Conservation (phyloP, 139 green algal species). For the Helicosporidium sp. region DNA sequence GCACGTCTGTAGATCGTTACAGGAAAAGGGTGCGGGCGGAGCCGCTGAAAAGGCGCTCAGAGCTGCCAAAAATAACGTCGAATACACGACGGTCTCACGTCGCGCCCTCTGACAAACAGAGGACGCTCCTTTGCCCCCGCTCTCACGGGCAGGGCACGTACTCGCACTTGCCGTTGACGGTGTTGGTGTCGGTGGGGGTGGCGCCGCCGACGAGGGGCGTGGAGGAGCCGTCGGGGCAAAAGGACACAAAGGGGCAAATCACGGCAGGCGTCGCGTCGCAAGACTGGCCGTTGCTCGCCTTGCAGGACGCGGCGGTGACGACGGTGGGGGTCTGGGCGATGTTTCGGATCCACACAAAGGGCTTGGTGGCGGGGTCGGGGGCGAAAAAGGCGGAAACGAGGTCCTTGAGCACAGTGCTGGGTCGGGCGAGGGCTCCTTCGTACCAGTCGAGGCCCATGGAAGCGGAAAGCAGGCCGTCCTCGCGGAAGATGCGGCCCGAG, state of each 20-base stretch:
- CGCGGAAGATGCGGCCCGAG: constrained; percentile 14
- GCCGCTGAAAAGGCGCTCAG: no score
- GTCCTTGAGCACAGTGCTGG: constrained; percentile 39
- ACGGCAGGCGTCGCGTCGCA: constrained; percentile 5
- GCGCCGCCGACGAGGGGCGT: not conserved
- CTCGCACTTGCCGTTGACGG: no score
- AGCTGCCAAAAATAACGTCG: no score
- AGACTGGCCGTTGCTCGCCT: not conserved
- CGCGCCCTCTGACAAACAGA: no score
- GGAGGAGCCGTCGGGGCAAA: constrained; percentile 6
- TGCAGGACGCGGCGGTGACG: constrained; percentile 6
- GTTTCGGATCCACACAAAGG: constrained; percentile 23
- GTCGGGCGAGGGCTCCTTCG: constrained; percentile 38
- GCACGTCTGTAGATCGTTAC: no score
- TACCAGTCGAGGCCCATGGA: constrained; percentile 37
- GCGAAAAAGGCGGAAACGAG: constrained; percentile 6
- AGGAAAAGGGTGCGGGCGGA: no score
- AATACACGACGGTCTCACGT: no score
- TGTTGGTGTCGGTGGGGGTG: no score
- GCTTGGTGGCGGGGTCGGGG: not conserved
- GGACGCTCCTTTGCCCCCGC: no score
- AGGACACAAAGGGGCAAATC: constrained; percentile 23
- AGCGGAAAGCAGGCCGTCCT: constrained; percentile 21
- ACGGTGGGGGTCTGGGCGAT: constrained; percentile 8
- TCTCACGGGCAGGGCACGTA: no score